Conservation (phyloP, 129 eudicot species). For the Heracleum sosnowskyi region DNA sequence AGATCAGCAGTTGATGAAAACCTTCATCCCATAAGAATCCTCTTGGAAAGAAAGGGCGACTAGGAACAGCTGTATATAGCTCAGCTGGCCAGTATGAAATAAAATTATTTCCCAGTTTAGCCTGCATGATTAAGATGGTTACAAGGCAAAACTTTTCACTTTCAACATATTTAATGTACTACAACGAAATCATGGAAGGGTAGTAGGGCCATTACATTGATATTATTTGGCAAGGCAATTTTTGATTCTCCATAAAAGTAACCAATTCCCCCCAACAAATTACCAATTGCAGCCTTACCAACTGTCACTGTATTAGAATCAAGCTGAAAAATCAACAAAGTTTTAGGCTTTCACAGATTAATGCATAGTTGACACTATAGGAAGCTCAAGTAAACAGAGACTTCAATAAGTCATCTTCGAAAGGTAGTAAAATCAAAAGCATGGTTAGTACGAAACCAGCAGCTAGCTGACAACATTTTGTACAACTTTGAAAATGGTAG, state of each 20-base stretch:
- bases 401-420: not conserved
- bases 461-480: not conserved
- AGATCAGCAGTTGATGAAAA: constrained; percentile 88
- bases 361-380: not conserved
- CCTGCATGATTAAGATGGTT: constrained; percentile 40
- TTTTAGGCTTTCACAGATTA: not conserved
- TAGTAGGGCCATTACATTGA: constrained; percentile 40
- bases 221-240: constrained; percentile 56
- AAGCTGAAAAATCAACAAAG: constrained; percentile 40
- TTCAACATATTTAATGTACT: not conserved
- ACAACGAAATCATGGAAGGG: not conserved
- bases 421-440: not conserved
- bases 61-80: constrained; percentile 95
- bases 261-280: constrained; percentile 91
- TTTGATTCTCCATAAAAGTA: constrained; percentile 94
- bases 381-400: not conserved
- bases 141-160: not conserved
- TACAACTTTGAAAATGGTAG: not conserved
- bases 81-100: constrained; percentile 94
- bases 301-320: constrained; percentile 48
- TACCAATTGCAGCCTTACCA: constrained; percentile 85
- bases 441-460: not conserved
- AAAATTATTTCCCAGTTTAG: constrained; percentile 39
- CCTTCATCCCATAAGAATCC: constrained; percentile 99
- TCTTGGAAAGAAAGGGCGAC: constrained; percentile 95